phyloP scores from a whole-genome alignment of 306 rosid genomes.

The Prunus dulcis region DNA sequence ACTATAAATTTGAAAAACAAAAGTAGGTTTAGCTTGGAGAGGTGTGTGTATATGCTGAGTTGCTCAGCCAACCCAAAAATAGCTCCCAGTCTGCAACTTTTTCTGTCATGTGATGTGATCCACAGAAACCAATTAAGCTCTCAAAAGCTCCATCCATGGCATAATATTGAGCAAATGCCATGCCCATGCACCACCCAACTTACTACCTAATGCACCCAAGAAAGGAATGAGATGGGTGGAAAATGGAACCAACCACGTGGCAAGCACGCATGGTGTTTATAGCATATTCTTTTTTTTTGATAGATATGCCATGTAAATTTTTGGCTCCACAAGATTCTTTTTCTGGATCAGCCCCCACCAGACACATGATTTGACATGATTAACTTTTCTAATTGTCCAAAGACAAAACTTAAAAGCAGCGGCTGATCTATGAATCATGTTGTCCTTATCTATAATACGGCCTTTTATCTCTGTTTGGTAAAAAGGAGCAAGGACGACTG shows the following conservation, averaged over 20 bases:
- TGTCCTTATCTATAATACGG: not conserved
- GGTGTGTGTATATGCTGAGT: no score
- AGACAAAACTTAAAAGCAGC: not conserved
- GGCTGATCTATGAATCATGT: not conserved
- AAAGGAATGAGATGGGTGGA: no score
- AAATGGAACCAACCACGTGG: not conserved
- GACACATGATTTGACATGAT: not conserved
- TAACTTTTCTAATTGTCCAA: not conserved
- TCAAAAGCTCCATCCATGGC: no score
- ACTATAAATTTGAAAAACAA: no score
- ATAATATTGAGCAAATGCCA: no score
- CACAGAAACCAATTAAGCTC: no score
- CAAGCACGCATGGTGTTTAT: not conserved
- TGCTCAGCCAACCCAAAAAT: no score
- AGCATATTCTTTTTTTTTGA: not conserved
- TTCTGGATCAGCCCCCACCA: not conserved
- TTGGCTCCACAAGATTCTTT: not conserved
- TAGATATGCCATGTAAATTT: not conserved
- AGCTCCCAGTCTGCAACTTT: no score
- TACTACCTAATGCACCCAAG: no score
- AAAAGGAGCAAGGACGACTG: not conserved
- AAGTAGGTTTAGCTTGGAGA: no score
- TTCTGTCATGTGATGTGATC: no score
- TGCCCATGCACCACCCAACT: no score
- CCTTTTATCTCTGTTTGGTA: not conserved